Conservation (phyloP, 345 rosid species). For the Syzygium jambos region DNA sequence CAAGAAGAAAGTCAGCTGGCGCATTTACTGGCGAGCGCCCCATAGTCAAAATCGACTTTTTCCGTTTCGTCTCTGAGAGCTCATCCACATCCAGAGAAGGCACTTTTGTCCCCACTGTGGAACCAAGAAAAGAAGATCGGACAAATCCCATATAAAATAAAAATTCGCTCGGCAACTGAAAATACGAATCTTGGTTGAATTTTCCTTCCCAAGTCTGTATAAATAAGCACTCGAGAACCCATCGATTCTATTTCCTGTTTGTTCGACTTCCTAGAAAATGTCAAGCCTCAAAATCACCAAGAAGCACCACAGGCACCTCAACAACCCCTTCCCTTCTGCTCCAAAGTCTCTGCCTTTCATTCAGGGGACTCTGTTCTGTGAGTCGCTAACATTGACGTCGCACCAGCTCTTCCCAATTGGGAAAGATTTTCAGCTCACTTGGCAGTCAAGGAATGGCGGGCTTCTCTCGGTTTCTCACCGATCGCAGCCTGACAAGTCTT, state of each 20-base stretch:
- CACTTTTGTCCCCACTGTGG: background rate
- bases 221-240: background rate
- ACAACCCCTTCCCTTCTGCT: constrained; percentile 52
- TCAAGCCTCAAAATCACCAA: constrained; percentile 31
- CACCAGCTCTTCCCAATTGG: constrained; percentile 31
- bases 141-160: background rate
- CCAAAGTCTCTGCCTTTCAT: constrained; percentile 38
- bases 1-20: background rate
- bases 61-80: background rate
- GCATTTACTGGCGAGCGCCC: background rate
- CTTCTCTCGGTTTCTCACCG: constrained; percentile 29
- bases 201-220: background rate
- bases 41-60: background rate
- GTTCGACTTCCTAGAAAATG: constrained; percentile 8
- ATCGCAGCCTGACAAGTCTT: constrained; percentile 27
- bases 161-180: background rate
- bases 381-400: constrained; percentile 16
- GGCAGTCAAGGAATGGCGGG: constrained; percentile 42
- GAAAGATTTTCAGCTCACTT: constrained; percentile 39
- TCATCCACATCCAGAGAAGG: background rate
- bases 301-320: constrained; percentile 50
- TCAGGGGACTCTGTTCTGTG: constrained; percentile 29
- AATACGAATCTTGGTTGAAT: background rate
- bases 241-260: background rate
- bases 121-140: background rate